Evolutionary conservation across 164 flowering plant genomes (phyloP).

Genomic region (Magnolia sinica): DNA sequence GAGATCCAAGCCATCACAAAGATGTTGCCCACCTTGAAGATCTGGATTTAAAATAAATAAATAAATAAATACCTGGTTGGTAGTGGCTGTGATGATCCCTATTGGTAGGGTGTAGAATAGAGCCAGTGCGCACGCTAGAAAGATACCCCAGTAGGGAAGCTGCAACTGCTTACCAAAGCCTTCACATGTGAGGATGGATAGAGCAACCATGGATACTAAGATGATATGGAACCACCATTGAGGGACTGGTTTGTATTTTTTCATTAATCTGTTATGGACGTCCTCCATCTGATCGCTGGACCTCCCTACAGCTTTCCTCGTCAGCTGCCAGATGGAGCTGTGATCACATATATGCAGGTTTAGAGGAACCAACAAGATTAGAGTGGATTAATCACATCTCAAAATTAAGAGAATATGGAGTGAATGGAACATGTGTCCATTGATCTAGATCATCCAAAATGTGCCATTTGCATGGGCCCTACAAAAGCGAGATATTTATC

Average conservation of each 20-base stretch:
- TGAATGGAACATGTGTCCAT: too few species aligned
- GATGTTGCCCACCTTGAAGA: too few species aligned
- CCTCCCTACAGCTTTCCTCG: not conserved
- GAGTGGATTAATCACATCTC: not conserved
- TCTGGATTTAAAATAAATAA: too few species aligned
- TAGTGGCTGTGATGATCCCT: conserved; percentile 73
- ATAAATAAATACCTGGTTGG: conserved; percentile 30
- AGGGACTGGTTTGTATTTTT: conserved; percentile 62
- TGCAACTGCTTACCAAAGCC: conserved; percentile 67
- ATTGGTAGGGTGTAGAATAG: conserved; percentile 58
- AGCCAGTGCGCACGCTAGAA: conserved; percentile 47
- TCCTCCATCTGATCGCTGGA: conserved; percentile 7
- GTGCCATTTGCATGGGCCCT: too few species aligned
- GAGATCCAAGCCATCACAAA: too few species aligned
- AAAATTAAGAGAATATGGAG: not conserved
- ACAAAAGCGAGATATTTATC: too few species aligned
- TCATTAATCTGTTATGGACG: conserved; percentile 63
- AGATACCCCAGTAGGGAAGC: conserved; percentile 84
- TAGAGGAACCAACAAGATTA: not conserved
- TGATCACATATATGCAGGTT: not conserved
- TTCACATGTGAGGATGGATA: conserved; percentile 47
- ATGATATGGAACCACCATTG: conserved; percentile 72
- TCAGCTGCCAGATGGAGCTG: not conserved
- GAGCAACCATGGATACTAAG: conserved; percentile 30
- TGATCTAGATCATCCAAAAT: too few species aligned